Percentiles rank a stretch among this genome's conserved stretches.
phyloP scores from a whole-genome alignment of 2,329 filamentous ascomycete genomes.

The Dendrostoma leiphaemia region DNA sequence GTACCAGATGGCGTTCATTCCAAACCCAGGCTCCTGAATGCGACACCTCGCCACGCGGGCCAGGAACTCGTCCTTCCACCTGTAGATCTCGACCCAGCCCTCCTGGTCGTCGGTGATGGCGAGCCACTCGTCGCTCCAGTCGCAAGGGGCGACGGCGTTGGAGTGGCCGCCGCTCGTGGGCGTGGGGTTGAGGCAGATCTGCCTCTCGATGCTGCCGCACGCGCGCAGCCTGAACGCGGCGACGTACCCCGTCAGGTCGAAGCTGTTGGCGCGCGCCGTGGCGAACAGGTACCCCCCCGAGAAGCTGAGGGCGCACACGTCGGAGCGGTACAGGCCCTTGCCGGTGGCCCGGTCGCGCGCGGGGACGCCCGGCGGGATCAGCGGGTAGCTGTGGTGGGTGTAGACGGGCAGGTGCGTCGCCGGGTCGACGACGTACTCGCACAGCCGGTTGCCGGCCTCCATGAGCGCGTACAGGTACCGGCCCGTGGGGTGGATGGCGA shows the following conservation, averaged over 20 bases:
- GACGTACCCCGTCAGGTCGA: constrained; percentile 77
- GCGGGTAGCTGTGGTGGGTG: constrained; percentile 72
- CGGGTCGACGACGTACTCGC: constrained; percentile 77
- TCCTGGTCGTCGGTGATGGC: constrained; percentile 86
- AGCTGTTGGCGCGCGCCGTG: constrained; percentile 75
- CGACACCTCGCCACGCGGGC: constrained; percentile 73
- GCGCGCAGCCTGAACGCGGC: constrained; percentile 72
- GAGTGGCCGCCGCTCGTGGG: constrained; percentile 85
- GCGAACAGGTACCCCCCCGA: constrained; percentile 78
- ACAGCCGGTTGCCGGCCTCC: constrained; percentile 84
- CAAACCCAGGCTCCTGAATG: constrained; percentile 84
- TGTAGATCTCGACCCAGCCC: constrained; percentile 83
- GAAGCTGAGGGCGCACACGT: constrained; percentile 73
- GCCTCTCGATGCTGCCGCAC: constrained; percentile 69
- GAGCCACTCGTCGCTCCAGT: constrained; percentile 86
- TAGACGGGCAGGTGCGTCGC: constrained; percentile 72
- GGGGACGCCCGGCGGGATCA: constrained; percentile 72
- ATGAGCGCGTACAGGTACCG: constrained; percentile 82
- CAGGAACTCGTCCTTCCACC: constrained; percentile 80
- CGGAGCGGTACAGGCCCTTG: constrained; percentile 71
- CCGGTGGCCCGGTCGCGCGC: constrained; percentile 37
- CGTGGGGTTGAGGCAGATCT: constrained; percentile 80
- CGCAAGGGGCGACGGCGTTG: constrained; percentile 81
- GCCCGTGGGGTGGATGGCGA: constrained; percentile 76
- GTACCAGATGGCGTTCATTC: constrained; percentile 97